Conservation (phyloP, 164 flowering plant species). For the Euptelea pleiosperma region DNA sequence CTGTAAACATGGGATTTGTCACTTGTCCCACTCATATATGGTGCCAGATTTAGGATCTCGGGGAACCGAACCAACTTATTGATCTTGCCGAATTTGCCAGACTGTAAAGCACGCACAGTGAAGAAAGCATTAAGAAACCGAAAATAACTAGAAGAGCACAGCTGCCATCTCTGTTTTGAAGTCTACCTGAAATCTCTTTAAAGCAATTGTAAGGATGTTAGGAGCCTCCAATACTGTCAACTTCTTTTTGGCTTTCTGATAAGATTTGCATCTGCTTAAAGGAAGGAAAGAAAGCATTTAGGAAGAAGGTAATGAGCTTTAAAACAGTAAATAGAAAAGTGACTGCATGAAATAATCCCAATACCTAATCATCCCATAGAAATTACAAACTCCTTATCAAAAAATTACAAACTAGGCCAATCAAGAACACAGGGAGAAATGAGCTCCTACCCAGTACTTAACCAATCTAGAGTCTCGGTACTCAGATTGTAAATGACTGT, state of each 20-base stretch:
- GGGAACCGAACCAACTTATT: conserved; percentile 76
- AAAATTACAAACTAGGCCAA: no score
- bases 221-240: conserved; percentile 86
- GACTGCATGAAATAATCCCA: no score
- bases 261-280: conserved; percentile 76
- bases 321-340: no score
- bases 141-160: neutral
- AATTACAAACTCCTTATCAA: no score
- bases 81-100: conserved; percentile 93
- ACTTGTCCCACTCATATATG: conserved; percentile 70
- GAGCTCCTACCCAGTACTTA: no score
- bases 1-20: conserved; percentile 71
- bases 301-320: neutral
- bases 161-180: neutral
- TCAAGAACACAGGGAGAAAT: no score
- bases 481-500: no score
- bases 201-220: conserved; percentile 83
- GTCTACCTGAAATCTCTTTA: conserved; percentile 87
- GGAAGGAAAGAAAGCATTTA: neutral
- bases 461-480: no score
- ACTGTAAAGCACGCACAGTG: conserved; percentile 41
- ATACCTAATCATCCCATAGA: no score
- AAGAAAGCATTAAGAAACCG: conserved; percentile 6
- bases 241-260: conserved; percentile 91
- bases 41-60: conserved; percentile 67